phyloP scores from a whole-genome alignment of 495 filamentous ascomycete species.

The Entonaema liquescens region DNA sequence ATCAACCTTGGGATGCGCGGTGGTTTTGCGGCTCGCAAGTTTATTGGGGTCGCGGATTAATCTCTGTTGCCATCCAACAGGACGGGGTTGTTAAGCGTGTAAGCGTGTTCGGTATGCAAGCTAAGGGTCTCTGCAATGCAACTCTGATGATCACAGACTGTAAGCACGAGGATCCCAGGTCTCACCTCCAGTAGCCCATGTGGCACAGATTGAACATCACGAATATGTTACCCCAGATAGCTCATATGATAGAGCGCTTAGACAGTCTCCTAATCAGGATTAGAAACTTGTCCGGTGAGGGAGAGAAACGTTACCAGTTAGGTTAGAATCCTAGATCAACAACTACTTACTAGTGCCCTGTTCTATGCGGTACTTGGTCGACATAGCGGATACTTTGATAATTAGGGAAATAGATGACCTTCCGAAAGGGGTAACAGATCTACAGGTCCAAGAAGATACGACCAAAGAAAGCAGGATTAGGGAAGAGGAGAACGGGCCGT shows the following conservation, averaged over 20 bases:
- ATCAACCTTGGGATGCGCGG: neutral
- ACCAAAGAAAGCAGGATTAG: slow-evolving; percentile 25
- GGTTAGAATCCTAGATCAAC: neutral
- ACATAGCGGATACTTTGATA: slow-evolving; percentile 29
- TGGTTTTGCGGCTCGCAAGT: slow-evolving; percentile 37
- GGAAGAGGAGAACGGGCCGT: slow-evolving; percentile 24
- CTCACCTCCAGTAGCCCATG: slow-evolving; percentile 23
- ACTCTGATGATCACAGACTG: slow-evolving; percentile 38
- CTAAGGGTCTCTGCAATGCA: slow-evolving; percentile 40
- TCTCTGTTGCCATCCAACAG: slow-evolving; percentile 17
- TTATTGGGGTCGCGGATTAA: slow-evolving; percentile 27
- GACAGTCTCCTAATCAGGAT: slow-evolving; percentile 3
- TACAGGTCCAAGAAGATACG: slow-evolving; percentile 15
- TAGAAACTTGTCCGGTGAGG: slow-evolving; percentile 8
- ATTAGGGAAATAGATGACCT: slow-evolving; percentile 31
- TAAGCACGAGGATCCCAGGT: slow-evolving; percentile 34
- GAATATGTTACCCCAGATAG: slow-evolving; percentile 16
- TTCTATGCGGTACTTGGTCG: slow-evolving; percentile 18
- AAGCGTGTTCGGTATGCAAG: slow-evolving; percentile 1
- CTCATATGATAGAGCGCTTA: slow-evolving; percentile 29
- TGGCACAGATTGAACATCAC: slow-evolving; percentile 23
- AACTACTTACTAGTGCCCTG: slow-evolving; percentile 14
- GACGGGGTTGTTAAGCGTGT: slow-evolving; percentile 8
- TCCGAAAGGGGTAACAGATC: slow-evolving; percentile 32
- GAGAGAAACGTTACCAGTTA: slow-evolving; percentile 33